Conservation (phyloP, 1,139 yeast genomes). For the Pneumocystis oryctolagi region DNA sequence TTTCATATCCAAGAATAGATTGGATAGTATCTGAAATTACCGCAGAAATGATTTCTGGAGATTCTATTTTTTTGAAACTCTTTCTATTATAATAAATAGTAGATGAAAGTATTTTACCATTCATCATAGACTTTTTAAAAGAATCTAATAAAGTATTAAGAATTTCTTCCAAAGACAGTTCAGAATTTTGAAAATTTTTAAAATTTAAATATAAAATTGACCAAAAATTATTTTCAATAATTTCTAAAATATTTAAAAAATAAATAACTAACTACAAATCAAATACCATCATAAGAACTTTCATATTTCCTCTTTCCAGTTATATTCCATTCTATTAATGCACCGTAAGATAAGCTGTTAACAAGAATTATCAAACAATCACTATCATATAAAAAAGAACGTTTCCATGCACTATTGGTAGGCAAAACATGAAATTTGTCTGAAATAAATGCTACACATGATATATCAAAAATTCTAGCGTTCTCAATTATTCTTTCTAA, state of each 20-base stretch:
- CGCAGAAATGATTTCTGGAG: background rate
- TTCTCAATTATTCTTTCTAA: constrained; percentile 47
- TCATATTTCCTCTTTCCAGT: background rate
- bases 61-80: background rate
- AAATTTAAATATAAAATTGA: background rate
- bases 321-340: constrained; percentile 53
- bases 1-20: background rate
- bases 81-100: background rate
- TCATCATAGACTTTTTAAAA: background rate
- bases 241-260: background rate
- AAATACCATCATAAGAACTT: background rate
- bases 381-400: constrained; percentile 21
- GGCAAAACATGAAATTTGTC: constrained; percentile 13
- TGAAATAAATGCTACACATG: constrained; percentile 1
- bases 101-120: background rate
- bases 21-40: background rate
- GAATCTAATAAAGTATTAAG: background rate
- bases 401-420: constrained; percentile 12
- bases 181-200: background rate
- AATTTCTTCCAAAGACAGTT: background rate
- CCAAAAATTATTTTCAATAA: background rate
- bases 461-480: constrained; percentile 27
- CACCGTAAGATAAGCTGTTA: constrained; percentile 48
- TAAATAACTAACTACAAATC: background rate
- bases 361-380: constrained; percentile 43